Percentiles rank a stretch among this genome's conserved stretches.
Evolutionary conservation across 306 rosid genomes (phyloP).

Genomic region (Macrotyloma uniflorum): DNA sequence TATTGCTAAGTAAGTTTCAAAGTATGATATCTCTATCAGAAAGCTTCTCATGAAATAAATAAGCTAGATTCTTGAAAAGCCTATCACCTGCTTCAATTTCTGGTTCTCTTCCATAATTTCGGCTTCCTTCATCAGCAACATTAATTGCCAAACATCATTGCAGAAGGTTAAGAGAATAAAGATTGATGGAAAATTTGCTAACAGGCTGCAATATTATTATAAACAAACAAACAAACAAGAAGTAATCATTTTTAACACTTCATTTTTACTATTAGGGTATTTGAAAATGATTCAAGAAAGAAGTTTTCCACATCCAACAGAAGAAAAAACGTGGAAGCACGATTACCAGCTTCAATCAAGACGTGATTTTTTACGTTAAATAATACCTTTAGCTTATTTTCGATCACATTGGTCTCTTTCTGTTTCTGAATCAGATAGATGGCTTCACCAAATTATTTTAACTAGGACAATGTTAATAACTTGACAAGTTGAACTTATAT

Average conservation of each 20-base stretch:
- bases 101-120: conserved; percentile 6
- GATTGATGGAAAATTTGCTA: background rate
- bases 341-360: no score
- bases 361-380: no score
- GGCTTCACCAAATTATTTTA: background rate
- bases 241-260: background rate
- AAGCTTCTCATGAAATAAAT: background rate
- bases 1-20: background rate
- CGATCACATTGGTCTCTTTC: background rate
- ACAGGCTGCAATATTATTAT: background rate
- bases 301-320: no score
- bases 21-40: background rate
- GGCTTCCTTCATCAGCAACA: background rate
- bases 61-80: background rate
- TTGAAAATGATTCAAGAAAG: no score
- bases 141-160: background rate
- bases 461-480: background rate
- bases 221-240: background rate
- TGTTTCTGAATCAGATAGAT: background rate
- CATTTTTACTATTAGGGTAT: background rate
- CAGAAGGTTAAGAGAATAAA: background rate
- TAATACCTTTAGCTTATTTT: background rate
- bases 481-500: background rate
- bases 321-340: no score
- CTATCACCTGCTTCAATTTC: conserved; percentile 7